These are phyloP conservation scores for Penicillium diatomitis DNA, from an alignment of 495 filamentous ascomycete species.

Conservation along the genomic window DNA sequence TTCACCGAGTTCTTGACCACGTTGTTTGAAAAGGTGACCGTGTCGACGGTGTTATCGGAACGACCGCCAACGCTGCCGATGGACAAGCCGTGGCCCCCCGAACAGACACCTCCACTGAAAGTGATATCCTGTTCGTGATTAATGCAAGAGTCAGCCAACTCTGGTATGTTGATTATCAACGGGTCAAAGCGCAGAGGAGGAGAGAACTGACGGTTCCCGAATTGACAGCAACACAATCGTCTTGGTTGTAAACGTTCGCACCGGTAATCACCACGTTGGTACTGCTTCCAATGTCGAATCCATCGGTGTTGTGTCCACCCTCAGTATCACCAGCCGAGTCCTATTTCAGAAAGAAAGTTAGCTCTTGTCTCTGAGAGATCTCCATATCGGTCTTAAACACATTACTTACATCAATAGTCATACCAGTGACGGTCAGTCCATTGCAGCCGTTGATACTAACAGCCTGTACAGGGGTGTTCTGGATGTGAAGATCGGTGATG, in stretches of 20 bases:
- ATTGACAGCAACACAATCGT: conserved; percentile 59
- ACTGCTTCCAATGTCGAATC: conserved; percentile 50
- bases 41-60: conserved; percentile 44
- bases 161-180: too few relatives aligned
- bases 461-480: conserved; percentile 56
- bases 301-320: conserved; percentile 57
- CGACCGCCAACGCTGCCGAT: conserved; percentile 56
- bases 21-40: conserved; percentile 40
- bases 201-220: conserved; percentile 15
- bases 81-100: conserved; percentile 50
- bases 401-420: conserved; percentile 42
- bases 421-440: conserved; percentile 39
- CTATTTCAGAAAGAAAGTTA: neutral
- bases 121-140: conserved; percentile 28
- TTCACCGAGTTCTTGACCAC: conserved; percentile 41
- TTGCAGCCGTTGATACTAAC: conserved; percentile 45
- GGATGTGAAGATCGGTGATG: conserved; percentile 36
- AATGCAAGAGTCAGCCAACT: too few relatives aligned
- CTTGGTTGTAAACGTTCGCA: conserved; percentile 52
- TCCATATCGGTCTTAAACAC: neutral
- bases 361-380: neutral
- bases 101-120: conserved; percentile 38
- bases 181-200: too few relatives aligned
- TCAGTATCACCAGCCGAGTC: conserved; percentile 44
- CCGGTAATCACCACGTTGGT: conserved; percentile 46